Evolutionary conservation across 1,284 basidiomycete species (phyloP).

Genomic region (Rhodotorula sp.): DNA sequence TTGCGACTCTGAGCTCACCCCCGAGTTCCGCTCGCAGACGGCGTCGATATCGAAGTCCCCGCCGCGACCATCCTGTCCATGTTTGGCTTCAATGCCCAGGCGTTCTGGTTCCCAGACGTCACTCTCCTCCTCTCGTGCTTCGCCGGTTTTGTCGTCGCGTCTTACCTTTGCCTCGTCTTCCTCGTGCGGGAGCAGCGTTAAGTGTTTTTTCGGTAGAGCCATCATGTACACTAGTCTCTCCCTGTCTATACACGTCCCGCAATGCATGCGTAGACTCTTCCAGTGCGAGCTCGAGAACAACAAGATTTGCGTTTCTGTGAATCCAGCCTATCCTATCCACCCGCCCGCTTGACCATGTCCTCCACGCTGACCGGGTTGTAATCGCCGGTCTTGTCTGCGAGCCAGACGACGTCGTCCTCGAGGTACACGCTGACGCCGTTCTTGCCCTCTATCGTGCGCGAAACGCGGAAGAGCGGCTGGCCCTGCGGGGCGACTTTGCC

Average conservation of each 20-base stretch:
- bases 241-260: background rate
- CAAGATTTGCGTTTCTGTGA: background rate
- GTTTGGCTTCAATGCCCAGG: conserved; percentile 85
- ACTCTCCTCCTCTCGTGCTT: conserved; percentile 79
- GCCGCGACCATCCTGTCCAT: conserved; percentile 88
- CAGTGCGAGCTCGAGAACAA: background rate
- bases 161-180: conserved; percentile 77
- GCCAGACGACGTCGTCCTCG: conserved; percentile 65
- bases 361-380: conserved; percentile 43
- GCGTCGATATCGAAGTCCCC: conserved; percentile 88
- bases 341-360: conserved; percentile 42
- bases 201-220: background rate
- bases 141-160: conserved; percentile 67
- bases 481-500: conserved; percentile 76
- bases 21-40: conserved; percentile 57
- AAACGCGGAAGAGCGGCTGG: conserved; percentile 82
- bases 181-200: conserved; percentile 87
- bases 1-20: background rate
- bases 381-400: conserved; percentile 25
- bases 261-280: background rate
- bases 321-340: background rate
- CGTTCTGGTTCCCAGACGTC: conserved; percentile 96
- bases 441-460: conserved; percentile 68
- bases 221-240: background rate
- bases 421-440: conserved; percentile 82